Conservation (phyloP, 2,329 filamentous ascomycete species). For the Trichophyton rubrum region DNA sequence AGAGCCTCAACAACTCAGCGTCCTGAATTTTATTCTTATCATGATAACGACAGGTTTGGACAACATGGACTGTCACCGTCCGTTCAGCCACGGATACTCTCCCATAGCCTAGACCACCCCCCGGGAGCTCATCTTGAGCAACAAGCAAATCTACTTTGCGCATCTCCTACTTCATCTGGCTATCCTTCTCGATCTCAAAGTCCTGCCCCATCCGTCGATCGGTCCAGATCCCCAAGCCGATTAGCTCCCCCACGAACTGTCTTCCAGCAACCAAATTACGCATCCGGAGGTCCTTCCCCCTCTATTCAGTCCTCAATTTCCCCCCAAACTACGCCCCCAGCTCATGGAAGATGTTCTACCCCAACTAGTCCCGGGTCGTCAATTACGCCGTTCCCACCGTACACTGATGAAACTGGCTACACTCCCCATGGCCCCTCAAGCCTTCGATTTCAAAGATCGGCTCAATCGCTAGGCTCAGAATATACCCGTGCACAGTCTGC, state of each 20-base stretch:
- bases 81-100: background rate
- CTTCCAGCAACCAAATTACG: constrained; percentile 29
- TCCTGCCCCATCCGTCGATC: constrained; percentile 15
- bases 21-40: background rate
- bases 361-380: constrained; percentile 4
- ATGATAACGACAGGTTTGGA: background rate
- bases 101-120: background rate
- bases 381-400: constrained; percentile 50
- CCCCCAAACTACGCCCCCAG: constrained; percentile 20
- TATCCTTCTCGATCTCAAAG: constrained; percentile 23
- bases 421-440: constrained; percentile 41
- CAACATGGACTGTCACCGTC: background rate
- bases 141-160: constrained; percentile 17
- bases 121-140: background rate
- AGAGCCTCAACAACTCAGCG: constrained; percentile 5
- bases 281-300: constrained; percentile 7
- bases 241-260: constrained; percentile 33
- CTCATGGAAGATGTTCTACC: background rate
- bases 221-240: constrained; percentile 26
- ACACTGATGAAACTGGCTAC: constrained; percentile 45
- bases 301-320: constrained; percentile 19
- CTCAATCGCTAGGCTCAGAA: constrained; percentile 38
- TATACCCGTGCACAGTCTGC: constrained; percentile 31
- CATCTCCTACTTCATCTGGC: constrained; percentile 25
- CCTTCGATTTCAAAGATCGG: constrained; percentile 43